phyloP scores from a whole-genome alignment of 2,329 filamentous ascomycete species.

The Calonectria pteridis region DNA sequence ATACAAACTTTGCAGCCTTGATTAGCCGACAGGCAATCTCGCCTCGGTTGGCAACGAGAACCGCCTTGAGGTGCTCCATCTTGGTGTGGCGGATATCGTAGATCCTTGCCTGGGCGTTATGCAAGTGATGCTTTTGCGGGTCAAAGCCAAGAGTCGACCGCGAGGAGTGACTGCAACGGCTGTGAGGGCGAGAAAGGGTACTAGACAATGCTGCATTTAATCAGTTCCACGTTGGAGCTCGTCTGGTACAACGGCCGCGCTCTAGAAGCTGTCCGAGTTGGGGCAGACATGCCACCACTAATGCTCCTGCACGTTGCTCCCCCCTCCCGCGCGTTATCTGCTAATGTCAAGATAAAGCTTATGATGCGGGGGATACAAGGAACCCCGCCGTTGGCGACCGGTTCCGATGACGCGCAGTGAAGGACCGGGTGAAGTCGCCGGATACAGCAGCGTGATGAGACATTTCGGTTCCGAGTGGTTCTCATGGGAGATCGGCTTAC shows the following conservation, averaged over 20 bases:
- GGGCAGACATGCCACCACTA: constrained; percentile 10
- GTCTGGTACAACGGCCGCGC: neutral
- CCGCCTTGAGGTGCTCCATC: constrained; percentile 25
- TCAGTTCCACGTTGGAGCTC: neutral
- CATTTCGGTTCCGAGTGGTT: constrained; percentile 14
- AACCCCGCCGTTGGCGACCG: constrained; percentile 4
- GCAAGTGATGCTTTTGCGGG: neutral
- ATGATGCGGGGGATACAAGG: constrained; percentile 14
- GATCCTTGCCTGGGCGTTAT: neutral
- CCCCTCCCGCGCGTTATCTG: constrained; percentile 6
- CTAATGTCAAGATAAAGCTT: constrained; percentile 12
- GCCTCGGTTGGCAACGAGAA: constrained; percentile 71
- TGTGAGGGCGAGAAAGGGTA: neutral
- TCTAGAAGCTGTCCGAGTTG: neutral
- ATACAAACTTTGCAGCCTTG: constrained; percentile 24
- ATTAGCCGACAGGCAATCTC: constrained; percentile 64
- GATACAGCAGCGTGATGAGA: neutral
- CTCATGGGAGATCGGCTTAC: neutral
- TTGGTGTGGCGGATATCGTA: neutral
- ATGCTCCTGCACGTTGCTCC: neutral
- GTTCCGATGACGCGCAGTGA: constrained; percentile 8
- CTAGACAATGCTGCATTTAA: constrained; percentile 4
- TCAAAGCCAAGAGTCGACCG: neutral
- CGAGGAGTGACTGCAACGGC: neutral
- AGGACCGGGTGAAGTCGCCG: neutral